Conservation (phyloP, 192 early-diverging fungal genomes). For the Gigaspora rosea region DNA sequence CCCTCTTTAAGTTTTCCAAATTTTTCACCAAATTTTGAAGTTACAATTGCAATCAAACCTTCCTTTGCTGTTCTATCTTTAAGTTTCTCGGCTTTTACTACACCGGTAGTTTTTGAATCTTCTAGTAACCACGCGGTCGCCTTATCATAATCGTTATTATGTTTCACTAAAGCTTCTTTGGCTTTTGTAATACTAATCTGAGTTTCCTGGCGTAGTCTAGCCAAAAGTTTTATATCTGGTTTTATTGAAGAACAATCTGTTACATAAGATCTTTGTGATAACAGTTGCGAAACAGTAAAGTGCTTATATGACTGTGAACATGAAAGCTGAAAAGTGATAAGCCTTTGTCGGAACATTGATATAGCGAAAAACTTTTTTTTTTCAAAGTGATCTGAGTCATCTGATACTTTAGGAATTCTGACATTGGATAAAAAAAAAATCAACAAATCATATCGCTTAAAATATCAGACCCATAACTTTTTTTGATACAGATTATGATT, state of each 20-base stretch:
- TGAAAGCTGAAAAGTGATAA: too few species aligned
- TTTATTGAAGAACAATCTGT: neutral
- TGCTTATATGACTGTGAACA: too few species aligned
- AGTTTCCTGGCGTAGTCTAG: conserved; percentile 76
- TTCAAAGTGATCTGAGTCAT: too few species aligned
- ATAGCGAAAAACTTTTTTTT: too few species aligned
- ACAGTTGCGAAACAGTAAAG: too few species aligned
- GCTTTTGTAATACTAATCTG: conserved; percentile 81
- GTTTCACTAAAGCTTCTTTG: conserved; percentile 77
- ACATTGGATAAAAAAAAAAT: too few species aligned
- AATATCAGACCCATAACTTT: too few species aligned
- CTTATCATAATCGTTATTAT: conserved; percentile 68
- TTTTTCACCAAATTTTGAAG: conserved; percentile 49
- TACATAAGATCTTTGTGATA: too few species aligned
- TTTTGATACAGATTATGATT: too few species aligned
- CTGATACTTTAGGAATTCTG: too few species aligned
- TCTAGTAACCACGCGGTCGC: conserved; percentile 83
- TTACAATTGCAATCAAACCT: conserved; percentile 73
- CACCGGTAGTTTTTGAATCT: conserved; percentile 68
- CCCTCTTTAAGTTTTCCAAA: conserved; percentile 27
- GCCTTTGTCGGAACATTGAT: too few species aligned
- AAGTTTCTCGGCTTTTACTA: conserved; percentile 83
- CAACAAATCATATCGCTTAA: too few species aligned
- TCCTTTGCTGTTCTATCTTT: conserved; percentile 74
- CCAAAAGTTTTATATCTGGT: conserved; percentile 50